These are phyloP conservation scores for Trametes cingulata DNA, from an alignment of 768 basidiomycete genomes.

Conservation along the genomic window DNA sequence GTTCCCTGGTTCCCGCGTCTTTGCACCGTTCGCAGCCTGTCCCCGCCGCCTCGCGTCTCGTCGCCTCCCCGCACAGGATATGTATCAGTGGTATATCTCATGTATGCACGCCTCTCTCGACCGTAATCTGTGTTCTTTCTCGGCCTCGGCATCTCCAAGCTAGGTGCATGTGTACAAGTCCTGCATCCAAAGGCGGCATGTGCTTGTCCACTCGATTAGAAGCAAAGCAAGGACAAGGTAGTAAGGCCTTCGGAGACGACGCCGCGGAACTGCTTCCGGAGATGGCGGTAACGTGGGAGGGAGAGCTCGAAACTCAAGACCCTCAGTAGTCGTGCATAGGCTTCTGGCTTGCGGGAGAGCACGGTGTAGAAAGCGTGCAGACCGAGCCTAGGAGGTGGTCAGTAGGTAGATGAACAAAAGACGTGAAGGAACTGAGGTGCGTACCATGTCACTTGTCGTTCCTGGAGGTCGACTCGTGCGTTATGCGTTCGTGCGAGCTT, in stretches of 20 bases:
- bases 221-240: conserved; percentile 27
- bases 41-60: neutral
- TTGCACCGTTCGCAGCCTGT: neutral
- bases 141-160: no score
- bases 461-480: conserved; percentile 48
- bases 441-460: conserved; percentile 62
- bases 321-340: conserved; percentile 49
- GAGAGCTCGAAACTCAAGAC: conserved; percentile 53
- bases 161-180: no score
- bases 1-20: neutral
- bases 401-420: neutral
- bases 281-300: conserved; percentile 45
- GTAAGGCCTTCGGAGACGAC: conserved; percentile 49
- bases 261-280: conserved; percentile 45
- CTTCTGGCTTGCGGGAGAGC: conserved; percentile 52
- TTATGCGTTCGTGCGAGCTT: conserved; percentile 40
- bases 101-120: conserved; percentile 24
- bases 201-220: conserved; percentile 9
- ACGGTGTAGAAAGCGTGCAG: conserved; percentile 75
- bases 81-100: conserved; percentile 24
- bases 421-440: conserved; percentile 13
- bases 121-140: conserved; percentile 18
- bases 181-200: neutral
- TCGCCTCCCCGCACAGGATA: conserved; percentile 14
- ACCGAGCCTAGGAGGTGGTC: conserved; percentile 62